Conservation (phyloP, 2,329 filamentous ascomycete species). For the Trichoderma sp. region DNA sequence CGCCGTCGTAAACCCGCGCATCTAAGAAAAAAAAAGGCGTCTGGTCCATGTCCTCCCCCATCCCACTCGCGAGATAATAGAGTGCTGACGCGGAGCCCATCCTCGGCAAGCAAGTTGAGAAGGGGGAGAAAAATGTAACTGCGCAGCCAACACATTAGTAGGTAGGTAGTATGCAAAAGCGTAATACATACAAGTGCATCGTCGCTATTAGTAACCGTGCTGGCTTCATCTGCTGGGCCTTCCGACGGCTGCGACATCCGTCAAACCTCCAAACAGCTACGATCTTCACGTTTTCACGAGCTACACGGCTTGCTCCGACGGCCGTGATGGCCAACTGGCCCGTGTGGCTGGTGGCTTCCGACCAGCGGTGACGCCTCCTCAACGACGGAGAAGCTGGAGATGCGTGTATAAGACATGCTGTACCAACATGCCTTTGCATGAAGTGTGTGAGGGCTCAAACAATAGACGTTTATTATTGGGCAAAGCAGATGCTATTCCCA, state of each 20-base stretch:
- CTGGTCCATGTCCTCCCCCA: too few relatives aligned
- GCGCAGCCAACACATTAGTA: not conserved
- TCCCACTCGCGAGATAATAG: not conserved
- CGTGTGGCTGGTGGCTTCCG: not conserved
- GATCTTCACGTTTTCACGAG: not conserved
- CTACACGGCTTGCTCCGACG: constrained; percentile 2
- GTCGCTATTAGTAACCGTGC: not conserved
- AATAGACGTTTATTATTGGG: not conserved
- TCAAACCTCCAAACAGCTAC: not conserved
- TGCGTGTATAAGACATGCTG: not conserved
- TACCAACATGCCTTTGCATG: not conserved
- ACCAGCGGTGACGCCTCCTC: not conserved
- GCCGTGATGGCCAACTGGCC: not conserved
- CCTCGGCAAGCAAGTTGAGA: not conserved
- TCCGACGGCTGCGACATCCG: constrained; percentile 11
- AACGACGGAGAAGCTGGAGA: not conserved
- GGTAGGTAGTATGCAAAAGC: not conserved
- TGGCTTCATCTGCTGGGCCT: not conserved
- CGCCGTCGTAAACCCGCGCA: not conserved
- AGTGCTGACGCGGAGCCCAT: not conserved
- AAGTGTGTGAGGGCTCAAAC: not conserved
- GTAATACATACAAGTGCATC: not conserved
- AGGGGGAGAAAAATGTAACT: not conserved
- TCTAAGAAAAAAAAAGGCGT: not conserved
- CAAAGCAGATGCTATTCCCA: not conserved